phyloP scores from a whole-genome alignment of 257 asterid species.

The Penstemon davidsonii region DNA sequence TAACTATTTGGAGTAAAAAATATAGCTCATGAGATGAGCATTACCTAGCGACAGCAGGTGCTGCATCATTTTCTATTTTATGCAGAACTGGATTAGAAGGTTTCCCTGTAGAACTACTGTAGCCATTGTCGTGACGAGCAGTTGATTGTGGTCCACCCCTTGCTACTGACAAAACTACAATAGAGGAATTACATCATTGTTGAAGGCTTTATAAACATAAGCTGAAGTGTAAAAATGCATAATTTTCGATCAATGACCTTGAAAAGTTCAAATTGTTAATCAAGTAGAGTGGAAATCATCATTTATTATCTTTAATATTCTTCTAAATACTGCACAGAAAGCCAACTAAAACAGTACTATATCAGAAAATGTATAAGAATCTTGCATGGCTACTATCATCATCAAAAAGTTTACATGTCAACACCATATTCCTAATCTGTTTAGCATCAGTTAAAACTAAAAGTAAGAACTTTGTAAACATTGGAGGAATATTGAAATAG shows the following conservation, averaged over 20 bases:
- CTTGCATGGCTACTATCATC: neutral
- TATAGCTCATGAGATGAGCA: neutral
- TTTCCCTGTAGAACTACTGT: constrained; percentile 24
- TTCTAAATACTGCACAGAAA: neutral
- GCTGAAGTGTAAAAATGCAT: neutral
- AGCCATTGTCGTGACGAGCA: constrained; percentile 36
- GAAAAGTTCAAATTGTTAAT: neutral
- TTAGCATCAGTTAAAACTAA: neutral
- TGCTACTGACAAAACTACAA: constrained; percentile 30
- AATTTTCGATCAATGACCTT: neutral
- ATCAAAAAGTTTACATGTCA: neutral
- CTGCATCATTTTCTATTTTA: constrained; percentile 28
- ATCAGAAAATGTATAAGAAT: neutral
- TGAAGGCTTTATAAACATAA: neutral
- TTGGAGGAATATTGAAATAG: neutral
- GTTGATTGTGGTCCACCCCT: constrained; percentile 36
- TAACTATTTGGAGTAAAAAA: neutral
- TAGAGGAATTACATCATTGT: constrained; percentile 9
- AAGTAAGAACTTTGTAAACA: neutral
- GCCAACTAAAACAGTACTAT: neutral
- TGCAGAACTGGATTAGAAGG: constrained; percentile 29
- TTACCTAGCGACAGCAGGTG: constrained; percentile 33
- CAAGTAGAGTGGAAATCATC: neutral
- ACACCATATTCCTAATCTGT: neutral
- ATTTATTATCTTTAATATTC: neutral